Base-by-base conservation (phyloP, 805 yeast species). In the Candida suzukii region DNA sequence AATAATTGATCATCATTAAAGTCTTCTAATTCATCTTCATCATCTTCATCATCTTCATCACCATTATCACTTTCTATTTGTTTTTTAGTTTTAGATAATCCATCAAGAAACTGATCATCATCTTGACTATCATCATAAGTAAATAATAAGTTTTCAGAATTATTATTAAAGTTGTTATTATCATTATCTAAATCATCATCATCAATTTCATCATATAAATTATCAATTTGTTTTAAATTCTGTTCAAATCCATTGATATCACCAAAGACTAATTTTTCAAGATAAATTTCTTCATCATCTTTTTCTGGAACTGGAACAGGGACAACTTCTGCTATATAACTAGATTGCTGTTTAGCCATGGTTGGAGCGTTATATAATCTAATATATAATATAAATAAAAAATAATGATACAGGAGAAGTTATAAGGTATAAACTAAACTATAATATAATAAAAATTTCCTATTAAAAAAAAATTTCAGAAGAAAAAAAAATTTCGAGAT, bases 201-300 rank as follows among this genome's bases (percentile, higher is more conserved):
- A 9, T 68, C 66, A 46, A n/a, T n/a, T n/a, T 66, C 65, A 29
- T 70, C 71, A 50, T 67, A 75, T 31, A 80, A 64, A 46, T 80
- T 71, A 49, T 81, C 87, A 39, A 79, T 64, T 43, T 73, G 71
- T 42, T 72, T 78, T 54, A 87, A 67, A 45, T 80, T 83, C 26
- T 61, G 56, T 52, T 80, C 85, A 64, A 84, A 83, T 25, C 91
- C 83, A 41, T 78, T 83, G 3, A 71, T 51, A 57, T 93, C 98
- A 14, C 99, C 98, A 63, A 93, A 90, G 4, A 93, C 95, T 13
- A 87, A 70, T 58, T 76, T 84, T 47, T 90, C 95, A 39, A 93
- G 72, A 42, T 66, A 73, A 34, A 80, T 51, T 61, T 93, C 99
- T 58, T 88, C 96, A 39, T 76, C 82, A 58, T 86, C 95, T 51